Evolutionary conservation across 441 rosid species (phyloP).

Genomic region (Gossypium laxum): DNA sequence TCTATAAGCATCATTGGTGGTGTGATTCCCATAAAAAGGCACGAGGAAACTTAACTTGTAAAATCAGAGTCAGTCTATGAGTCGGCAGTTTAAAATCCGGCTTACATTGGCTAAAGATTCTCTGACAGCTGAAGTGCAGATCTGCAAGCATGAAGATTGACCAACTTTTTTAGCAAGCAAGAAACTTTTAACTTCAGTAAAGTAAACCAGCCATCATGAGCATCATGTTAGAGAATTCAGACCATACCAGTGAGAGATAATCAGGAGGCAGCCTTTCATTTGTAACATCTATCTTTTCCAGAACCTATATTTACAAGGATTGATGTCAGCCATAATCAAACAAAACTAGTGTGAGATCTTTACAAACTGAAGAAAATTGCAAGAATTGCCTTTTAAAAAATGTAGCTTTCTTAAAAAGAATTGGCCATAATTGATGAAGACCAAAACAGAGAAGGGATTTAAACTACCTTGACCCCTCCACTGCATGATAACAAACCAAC

Average conservation of each 20-base stretch:
- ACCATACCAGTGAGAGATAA: slow-evolving; percentile 56
- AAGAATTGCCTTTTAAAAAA: not conserved
- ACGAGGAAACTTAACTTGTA: slow-evolving; percentile 27
- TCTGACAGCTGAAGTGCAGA: slow-evolving; percentile 70
- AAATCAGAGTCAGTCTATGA: slow-evolving; percentile 28
- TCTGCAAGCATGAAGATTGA: slow-evolving; percentile 33
- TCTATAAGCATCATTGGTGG: slow-evolving; percentile 17
- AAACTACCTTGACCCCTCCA: not conserved
- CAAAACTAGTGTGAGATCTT: not conserved
- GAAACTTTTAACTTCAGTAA: not conserved
- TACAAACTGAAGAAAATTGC: not conserved
- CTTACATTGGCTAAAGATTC: slow-evolving; percentile 92
- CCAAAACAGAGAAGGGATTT: not conserved
- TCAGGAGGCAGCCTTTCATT: slow-evolving; percentile 46
- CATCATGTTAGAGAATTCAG: not conserved
- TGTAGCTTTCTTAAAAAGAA: not conserved
- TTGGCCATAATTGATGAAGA: not conserved
- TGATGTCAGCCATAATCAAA: slow-evolving; percentile 5
- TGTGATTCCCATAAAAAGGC: not conserved
- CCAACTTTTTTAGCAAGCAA: not conserved
- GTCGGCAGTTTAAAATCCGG: slow-evolving; percentile 28
- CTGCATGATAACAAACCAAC: not conserved
- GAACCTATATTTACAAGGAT: slow-evolving; percentile 40
- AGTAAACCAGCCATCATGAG: not conserved
- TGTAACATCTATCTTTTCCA: slow-evolving; percentile 43